Base-by-base conservation (phyloP, 176 grass and related monocot species). In the Thinopyrum elongatum region DNA sequence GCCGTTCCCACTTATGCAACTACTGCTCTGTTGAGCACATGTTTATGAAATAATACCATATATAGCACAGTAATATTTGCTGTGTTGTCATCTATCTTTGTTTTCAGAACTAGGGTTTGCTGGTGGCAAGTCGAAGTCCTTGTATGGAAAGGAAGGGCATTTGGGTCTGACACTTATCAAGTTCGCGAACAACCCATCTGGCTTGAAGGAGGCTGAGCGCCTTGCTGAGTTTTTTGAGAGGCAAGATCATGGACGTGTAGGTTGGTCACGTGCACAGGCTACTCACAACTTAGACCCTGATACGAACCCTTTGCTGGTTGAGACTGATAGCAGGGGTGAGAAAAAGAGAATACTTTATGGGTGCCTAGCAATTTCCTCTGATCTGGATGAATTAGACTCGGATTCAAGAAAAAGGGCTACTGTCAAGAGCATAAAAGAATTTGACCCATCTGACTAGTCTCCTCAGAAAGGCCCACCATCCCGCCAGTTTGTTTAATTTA, bases 111-210 rank as follows among this genome's bases (percentile, higher is more conserved):
- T 99, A 91, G 97, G 97, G 21, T 99, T 94, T 91, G 76, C 79
- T 74, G 92, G 90, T 70, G 94, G 94, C 88, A 99, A 94, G 85
- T 79, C 97, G 3, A 99, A 92, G 80, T 94, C 97, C 66, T 89
- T 99, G 14, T 94, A 99, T 90, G 90, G 91, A 81, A 99, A 91
- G 66, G 92, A 99, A 89, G 97, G 97, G 25, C 97, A 99, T 68
- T 68, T 87, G 84, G 94, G 94, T 77, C 80, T 93, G 72, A 96
- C 97, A 77, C 79, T 95, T 78, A 73, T 99, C 72, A 93, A 94
- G 84, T 99, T 99, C 8, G 62, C 87, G 27, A 92, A 90, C 84
- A 94, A 83, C 51, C 77, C 89, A 82, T 23, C 84, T 82, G 94
- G 97, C 39, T 86, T 96, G 82, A 91, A 94, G 79, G 97, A 99